Base-by-base conservation (phyloP, 2,329 filamentous ascomycete genomes). In the Pseudocercospora cruenta region DNA sequence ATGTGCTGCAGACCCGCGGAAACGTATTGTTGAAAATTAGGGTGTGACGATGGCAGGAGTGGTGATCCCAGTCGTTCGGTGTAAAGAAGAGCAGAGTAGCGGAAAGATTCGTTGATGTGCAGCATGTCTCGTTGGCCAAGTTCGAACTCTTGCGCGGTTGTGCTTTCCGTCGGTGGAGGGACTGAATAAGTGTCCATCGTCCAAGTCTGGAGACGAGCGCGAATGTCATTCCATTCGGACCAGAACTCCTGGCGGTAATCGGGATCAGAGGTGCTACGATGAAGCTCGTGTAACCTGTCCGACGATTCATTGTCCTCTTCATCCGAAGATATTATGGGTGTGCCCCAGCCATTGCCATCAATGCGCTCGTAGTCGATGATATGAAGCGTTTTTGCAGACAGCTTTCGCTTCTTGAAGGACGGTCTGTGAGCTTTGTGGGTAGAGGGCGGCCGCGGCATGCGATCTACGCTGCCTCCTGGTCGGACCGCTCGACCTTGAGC, bases 101-200 rank as follows among this genome's bases (percentile, higher is more conserved):
- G 91, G 84, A 97, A 97, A 10, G 91, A 91, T 78, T 97, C 93
- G 21, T 92, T 96, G 59, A 97, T 90, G 73, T 93, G 91, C 36
- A 89, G 86, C 10, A 97, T 83, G 69, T 96, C 93, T 22, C 88
- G 80, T 76, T 95, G 91, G 22, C 68, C 71, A 21, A 71, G 58
- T 14, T 71, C 63, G 47, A 67, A 58, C 22, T 71, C 71, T 3
- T 70, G 68, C 12, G 75, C 69, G 22, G 73, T 60, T 49, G 74
- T 63, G 14, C 43, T 58, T 53, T 62, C 62, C 22, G 22, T 36
- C 7, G 55, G 55, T 43, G 55, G 31, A 24, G 55, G 55, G n/a
- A 58, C 47, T 88, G 70, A 12, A 62, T 67, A 62, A 10, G 67
- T 63, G 70, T 91, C 86, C 73, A 95, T 92, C 69, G 93, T 87